phyloP scores from a whole-genome alignment of 805 yeast genomes.

The Kuraishia piskuri region DNA sequence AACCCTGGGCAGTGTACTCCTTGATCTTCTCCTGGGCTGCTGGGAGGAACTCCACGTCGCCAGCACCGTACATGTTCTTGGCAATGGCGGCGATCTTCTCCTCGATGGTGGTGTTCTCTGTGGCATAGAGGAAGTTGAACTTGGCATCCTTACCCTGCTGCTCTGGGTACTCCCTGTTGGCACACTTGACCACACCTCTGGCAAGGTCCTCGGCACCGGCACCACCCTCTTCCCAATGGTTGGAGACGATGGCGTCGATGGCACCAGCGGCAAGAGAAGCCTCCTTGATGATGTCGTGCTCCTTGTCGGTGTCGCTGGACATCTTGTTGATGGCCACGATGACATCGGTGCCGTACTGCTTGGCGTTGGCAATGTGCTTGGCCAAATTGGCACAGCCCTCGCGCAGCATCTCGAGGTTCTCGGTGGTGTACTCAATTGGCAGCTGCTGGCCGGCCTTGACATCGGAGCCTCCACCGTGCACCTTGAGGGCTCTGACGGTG shows the following conservation, averaged over 20 bases:
- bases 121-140: conserved; percentile 47
- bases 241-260: conserved; percentile 65
- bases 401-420: conserved; percentile 59
- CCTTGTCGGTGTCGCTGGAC: conserved; percentile 62
- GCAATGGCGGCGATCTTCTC: conserved; percentile 63
- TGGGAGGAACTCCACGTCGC: conserved; percentile 57
- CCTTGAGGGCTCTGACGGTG: conserved; percentile 75
- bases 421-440: conserved; percentile 65
- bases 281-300: conserved; percentile 59
- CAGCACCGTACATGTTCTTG: conserved; percentile 72
- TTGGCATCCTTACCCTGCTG: conserved; percentile 6
- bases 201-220: conserved; percentile 72
- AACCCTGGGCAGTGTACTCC: conserved; percentile 64
- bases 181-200: conserved; percentile 56
- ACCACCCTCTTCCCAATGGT: conserved; percentile 89
- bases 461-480: conserved; percentile 86
- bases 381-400: conserved; percentile 69
- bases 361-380: conserved; percentile 70
- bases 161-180: conserved; percentile 27
- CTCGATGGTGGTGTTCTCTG: conserved; percentile 52
- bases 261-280: conserved; percentile 75
- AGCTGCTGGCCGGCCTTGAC: conserved; percentile 79
- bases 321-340: conserved; percentile 78
- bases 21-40: conserved; percentile 65
- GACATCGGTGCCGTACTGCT: conserved; percentile 65